Evolutionary conservation across 345 rosid species (phyloP).

Genomic region (Tarenaya hassleriana): DNA sequence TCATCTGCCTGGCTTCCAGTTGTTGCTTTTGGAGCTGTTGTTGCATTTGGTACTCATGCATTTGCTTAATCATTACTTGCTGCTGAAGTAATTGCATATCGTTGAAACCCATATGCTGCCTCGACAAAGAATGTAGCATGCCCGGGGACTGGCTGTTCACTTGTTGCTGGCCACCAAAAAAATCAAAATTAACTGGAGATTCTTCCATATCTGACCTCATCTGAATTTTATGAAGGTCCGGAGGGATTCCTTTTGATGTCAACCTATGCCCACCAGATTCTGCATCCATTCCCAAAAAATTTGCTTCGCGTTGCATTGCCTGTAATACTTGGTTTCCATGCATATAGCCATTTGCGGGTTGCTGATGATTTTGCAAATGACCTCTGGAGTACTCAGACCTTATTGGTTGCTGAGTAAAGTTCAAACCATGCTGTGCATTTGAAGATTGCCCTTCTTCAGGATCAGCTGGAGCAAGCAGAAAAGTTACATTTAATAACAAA

Average conservation of each 20-base stretch:
- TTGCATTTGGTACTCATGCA: conserved; percentile 76
- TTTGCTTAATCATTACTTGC: conserved; percentile 59
- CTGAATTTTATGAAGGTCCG: conserved; percentile 42
- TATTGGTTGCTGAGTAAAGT: conserved; percentile 39
- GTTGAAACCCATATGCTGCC: conserved; percentile 60
- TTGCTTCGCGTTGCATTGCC: conserved; percentile 49
- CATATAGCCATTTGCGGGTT: conserved; percentile 55
- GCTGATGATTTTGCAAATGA: conserved; percentile 48
- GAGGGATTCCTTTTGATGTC: conserved; percentile 45
- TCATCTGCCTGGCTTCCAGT: conserved; percentile 45
- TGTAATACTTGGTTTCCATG: conserved; percentile 47
- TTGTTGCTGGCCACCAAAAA: conserved; percentile 66
- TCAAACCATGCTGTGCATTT: conserved; percentile 47
- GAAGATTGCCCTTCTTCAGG: conserved; percentile 51
- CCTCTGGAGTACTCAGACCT: conserved; percentile 52
- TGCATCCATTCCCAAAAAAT: conserved; percentile 54
- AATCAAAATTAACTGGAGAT: conserved; percentile 60
- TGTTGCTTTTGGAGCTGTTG: conserved; percentile 52
- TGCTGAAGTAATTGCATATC: conserved; percentile 82
- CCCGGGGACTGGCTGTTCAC: conserved; percentile 50
- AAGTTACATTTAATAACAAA: conserved; percentile 18
- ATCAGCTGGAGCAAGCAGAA: conserved; percentile 46
- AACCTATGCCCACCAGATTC: conserved; percentile 46
- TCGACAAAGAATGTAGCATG: conserved; percentile 53
- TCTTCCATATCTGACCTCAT: conserved; percentile 47